Conservation (phyloP, 2,329 filamentous ascomycete species). For the Penicillium sp. region DNA sequence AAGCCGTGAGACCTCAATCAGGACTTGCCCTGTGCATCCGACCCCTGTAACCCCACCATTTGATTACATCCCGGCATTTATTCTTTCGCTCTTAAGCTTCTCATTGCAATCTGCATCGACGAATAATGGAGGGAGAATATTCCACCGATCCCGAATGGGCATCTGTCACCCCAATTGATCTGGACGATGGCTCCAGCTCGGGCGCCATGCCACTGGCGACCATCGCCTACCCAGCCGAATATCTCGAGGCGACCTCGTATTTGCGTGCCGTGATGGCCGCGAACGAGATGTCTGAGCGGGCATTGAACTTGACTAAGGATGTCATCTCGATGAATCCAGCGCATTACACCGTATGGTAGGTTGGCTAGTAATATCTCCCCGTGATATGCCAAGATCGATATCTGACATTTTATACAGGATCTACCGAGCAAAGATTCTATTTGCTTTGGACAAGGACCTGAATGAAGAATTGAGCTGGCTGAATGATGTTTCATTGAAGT, state of each 20-base stretch:
- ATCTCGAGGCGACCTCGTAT: constrained; percentile 89
- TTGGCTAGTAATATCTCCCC: constrained; percentile 1
- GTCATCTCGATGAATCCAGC: constrained; percentile 92
- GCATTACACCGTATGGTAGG: constrained; percentile 93
- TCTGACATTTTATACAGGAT: constrained; percentile 51
- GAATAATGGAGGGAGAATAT: constrained; percentile 46
- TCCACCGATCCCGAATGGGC: constrained; percentile 73
- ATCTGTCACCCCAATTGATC: constrained; percentile 76
- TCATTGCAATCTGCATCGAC: not conserved
- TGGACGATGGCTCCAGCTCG: constrained; percentile 67
- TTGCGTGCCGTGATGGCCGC: constrained; percentile 88
- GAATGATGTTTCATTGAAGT: constrained; percentile 73
- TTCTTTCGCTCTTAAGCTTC: not conserved
- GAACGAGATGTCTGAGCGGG: constrained; percentile 77
- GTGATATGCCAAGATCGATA: not conserved
- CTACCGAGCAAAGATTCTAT: constrained; percentile 79
- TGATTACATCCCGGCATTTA: constrained; percentile 1
- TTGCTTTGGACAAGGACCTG: constrained; percentile 63
- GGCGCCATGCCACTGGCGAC: constrained; percentile 68
- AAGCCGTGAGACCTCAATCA: not conserved
- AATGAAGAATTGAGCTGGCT: constrained; percentile 78
- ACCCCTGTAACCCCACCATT: constrained; percentile 3
- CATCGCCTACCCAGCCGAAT: constrained; percentile 87
- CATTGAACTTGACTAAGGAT: constrained; percentile 77
- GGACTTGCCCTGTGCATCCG: not conserved